These are phyloP conservation scores for Priceomyces medius DNA, from an alignment of 805 yeast species.

Conservation along the genomic window DNA sequence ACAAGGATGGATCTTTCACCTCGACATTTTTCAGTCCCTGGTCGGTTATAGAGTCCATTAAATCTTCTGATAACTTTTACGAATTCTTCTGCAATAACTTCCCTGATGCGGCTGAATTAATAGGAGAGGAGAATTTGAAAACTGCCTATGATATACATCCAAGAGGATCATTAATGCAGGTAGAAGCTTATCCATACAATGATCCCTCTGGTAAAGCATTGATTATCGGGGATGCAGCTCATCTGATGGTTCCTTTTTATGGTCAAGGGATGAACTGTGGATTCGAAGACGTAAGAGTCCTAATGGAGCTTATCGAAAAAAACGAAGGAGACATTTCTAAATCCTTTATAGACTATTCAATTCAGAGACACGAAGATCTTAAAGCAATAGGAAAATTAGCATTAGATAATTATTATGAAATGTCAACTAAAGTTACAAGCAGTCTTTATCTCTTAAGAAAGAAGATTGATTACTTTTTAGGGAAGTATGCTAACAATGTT, in stretches of 20 bases:
- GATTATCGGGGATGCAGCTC: slow-evolving; percentile 90
- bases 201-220: slow-evolving; percentile 57
- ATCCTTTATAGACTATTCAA: slow-evolving; percentile 59
- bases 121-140: slow-evolving; percentile 57
- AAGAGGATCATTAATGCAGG: slow-evolving; percentile 73
- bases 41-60: slow-evolving; percentile 55
- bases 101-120: slow-evolving; percentile 69
- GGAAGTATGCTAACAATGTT: slow-evolving; percentile 51
- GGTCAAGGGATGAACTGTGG: slow-evolving; percentile 98
- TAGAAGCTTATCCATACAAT: slow-evolving; percentile 69
- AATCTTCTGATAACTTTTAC: slow-evolving; percentile 43
- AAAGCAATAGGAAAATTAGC: slow-evolving; percentile 77
- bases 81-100: slow-evolving; percentile 61
- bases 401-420: slow-evolving; percentile 76
- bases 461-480: slow-evolving; percentile 62
- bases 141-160: slow-evolving; percentile 60
- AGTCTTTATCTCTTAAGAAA: slow-evolving; percentile 62
- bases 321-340: slow-evolving; percentile 34
- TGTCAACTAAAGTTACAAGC: slow-evolving; percentile 78
- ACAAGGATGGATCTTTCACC: slow-evolving; percentile 82
- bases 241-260: slow-evolving; percentile 96
- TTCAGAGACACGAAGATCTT: slow-evolving; percentile 60
- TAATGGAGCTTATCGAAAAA: slow-evolving; percentile 48
- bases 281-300: slow-evolving; percentile 79
- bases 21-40: slow-evolving; percentile 87